A percentile compares a stretch with the other conserved stretches of the same genome.
Evolutionary conservation across 495 filamentous ascomycete species (phyloP).

Genomic region (Penicillium bovifimosum): DNA sequence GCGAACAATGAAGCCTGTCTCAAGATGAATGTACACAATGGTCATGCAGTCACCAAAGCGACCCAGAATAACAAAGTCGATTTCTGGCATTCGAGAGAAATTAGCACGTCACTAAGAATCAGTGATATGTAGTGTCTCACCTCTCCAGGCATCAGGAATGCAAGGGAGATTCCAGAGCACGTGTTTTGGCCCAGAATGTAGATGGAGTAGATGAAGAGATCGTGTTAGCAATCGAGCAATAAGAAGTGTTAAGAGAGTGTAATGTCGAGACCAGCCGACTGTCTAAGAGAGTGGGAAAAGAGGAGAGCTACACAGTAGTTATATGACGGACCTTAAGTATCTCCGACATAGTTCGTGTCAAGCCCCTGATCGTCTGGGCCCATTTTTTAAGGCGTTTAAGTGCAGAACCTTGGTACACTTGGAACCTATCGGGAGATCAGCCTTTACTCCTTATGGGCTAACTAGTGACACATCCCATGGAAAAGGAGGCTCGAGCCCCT

Average conservation of each 20-base stretch:
- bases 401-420: too few relatives aligned
- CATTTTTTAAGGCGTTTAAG: constrained; percentile 4
- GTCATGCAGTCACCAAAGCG: constrained; percentile 3
- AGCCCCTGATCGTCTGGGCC: constrained; percentile 9
- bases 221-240: too few relatives aligned
- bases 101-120: constrained; percentile 7
- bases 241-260: too few relatives aligned
- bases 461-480: constrained; percentile 8
- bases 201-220: neutral
- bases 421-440: constrained; percentile 20
- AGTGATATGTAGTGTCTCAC: neutral
- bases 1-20: constrained; percentile 1
- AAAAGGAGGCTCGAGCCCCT: constrained; percentile 3
- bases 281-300: too few relatives aligned
- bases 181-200: neutral
- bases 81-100: constrained; percentile 2
- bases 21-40: neutral
- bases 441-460: neutral
- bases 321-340: too few relatives aligned
- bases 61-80: neutral
- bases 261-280: too few relatives aligned
- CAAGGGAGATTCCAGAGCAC: neutral
- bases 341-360: neutral
- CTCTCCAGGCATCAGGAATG: neutral
- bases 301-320: too few relatives aligned